Percentiles rank a stretch among this genome's conserved stretches.
Evolutionary conservation across 768 basidiomycete species (phyloP).

Genomic region (Phlegmacium glaucopus): DNA sequence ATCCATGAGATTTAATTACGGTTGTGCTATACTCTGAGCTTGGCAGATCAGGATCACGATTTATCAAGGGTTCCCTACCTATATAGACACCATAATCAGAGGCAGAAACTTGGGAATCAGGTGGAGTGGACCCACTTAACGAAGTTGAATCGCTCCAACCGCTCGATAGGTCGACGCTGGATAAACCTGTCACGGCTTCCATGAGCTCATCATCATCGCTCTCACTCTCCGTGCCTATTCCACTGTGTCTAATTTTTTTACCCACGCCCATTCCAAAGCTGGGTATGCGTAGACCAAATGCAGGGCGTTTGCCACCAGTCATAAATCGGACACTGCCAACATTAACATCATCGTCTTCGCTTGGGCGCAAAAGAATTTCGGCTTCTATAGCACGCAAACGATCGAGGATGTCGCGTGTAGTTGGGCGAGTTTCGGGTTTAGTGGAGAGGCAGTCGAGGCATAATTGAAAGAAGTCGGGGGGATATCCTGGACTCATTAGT

Average conservation of each 20-base stretch:
- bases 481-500: constrained; percentile 72
- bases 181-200: constrained; percentile 54
- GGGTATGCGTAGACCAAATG: constrained; percentile 70
- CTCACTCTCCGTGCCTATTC: constrained; percentile 42
- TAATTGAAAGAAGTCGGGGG: constrained; percentile 71
- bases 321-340: constrained; percentile 86
- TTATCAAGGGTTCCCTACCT: constrained; percentile 57
- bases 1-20: constrained; percentile 52
- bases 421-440: constrained; percentile 68
- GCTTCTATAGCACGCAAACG: constrained; percentile 78
- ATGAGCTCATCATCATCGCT: constrained; percentile 71
- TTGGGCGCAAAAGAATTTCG: constrained; percentile 68
- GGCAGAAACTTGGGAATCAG: not conserved
- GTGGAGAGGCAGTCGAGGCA: constrained; percentile 72
- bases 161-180: constrained; percentile 47
- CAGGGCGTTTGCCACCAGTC: constrained; percentile 59
- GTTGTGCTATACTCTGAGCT: constrained; percentile 68
- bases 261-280: constrained; percentile 79
- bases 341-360: constrained; percentile 66
- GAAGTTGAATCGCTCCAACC: constrained; percentile 40
- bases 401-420: constrained; percentile 75
- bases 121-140: constrained; percentile 26
- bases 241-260: constrained; percentile 47
- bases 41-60: constrained; percentile 26
- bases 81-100: constrained; percentile 5